Conservation (phyloP, 352 stramenopile species). For the Globisporangium rhizosaccharum region DNA sequence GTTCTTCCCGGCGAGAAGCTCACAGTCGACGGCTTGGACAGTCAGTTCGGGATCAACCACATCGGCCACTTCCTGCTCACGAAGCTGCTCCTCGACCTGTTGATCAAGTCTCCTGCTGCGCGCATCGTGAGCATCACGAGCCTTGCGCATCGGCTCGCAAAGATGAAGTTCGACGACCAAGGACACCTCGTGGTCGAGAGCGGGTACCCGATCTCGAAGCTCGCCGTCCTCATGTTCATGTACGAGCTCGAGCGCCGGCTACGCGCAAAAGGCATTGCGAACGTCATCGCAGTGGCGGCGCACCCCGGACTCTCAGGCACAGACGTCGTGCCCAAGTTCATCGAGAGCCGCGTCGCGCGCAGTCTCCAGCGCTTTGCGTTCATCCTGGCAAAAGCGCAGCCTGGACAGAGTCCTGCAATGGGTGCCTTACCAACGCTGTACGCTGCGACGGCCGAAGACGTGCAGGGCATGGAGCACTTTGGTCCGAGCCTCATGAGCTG, state of each 20-base stretch:
- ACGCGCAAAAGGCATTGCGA: slow-evolving; percentile 9
- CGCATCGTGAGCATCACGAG: slow-evolving; percentile 36
- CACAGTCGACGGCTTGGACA: slow-evolving; percentile 24
- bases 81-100: slow-evolving; percentile 29
- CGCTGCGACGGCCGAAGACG: slow-evolving; percentile 27
- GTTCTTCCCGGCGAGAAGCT: slow-evolving; percentile 8
- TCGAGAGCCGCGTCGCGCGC: slow-evolving; percentile 24
- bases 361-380: slow-evolving; percentile 29
- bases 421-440: slow-evolving; percentile 50
- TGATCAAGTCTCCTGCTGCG: slow-evolving; percentile 19
- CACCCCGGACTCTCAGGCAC: slow-evolving; percentile 48
- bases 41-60: slow-evolving; percentile 48
- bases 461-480: background rate
- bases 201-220: slow-evolving; percentile 53
- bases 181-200: slow-evolving; percentile 4
- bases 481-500: background rate
- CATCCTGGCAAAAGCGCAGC: slow-evolving; percentile 23
- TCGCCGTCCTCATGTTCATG: slow-evolving; percentile 58
- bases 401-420: slow-evolving; percentile 36
- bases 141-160: slow-evolving; percentile 21
- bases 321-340: slow-evolving; percentile 46
- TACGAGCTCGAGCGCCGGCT: slow-evolving; percentile 53
- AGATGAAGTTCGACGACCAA: slow-evolving; percentile 7
- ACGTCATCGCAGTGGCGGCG: slow-evolving; percentile 37
- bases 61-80: slow-evolving; percentile 52